Conservation (phyloP, 1,284 basidiomycete genomes). For the Irpex sp. region DNA sequence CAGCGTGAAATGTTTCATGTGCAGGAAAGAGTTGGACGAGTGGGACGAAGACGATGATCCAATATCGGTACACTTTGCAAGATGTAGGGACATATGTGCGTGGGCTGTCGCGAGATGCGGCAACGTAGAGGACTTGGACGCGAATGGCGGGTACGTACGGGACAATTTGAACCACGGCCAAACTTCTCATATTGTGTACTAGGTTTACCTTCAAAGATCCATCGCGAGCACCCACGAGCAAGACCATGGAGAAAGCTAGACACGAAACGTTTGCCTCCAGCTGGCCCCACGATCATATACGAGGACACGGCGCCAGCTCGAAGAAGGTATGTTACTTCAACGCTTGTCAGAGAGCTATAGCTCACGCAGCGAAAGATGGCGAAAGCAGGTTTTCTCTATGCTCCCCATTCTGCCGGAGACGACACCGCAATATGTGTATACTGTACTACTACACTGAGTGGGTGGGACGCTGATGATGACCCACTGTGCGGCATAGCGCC, state of each 20-base stretch:
- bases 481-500: slow-evolving; percentile 50
- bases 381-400: slow-evolving; percentile 75
- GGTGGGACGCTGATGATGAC: slow-evolving; percentile 79
- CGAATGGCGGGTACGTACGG: slow-evolving; percentile 45
- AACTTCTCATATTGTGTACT: background rate
- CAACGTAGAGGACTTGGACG: slow-evolving; percentile 48
- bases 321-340: slow-evolving; percentile 45
- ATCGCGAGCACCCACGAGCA: slow-evolving; percentile 57
- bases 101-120: slow-evolving; percentile 78
- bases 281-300: slow-evolving; percentile 68
- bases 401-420: slow-evolving; percentile 54
- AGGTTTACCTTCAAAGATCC: slow-evolving; percentile 39
- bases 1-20: slow-evolving; percentile 71
- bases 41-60: slow-evolving; percentile 83
- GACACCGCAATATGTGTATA: slow-evolving; percentile 78
- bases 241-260: slow-evolving; percentile 62
- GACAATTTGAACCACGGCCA: background rate
- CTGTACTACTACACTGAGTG: slow-evolving; percentile 66
- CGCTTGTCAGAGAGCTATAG: slow-evolving; percentile 2
- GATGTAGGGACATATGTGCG: slow-evolving; percentile 55
- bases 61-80: slow-evolving; percentile 67
- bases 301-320: slow-evolving; percentile 63
- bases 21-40: slow-evolving; percentile 68
- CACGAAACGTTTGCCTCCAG: slow-evolving; percentile 57
- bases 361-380: slow-evolving; percentile 55